Evolutionary conservation across 176 grass and related monocot genomes (phyloP), one percentile per base, ranked within the genome.

Genomic region (Rhynchospora pubera): DNA sequence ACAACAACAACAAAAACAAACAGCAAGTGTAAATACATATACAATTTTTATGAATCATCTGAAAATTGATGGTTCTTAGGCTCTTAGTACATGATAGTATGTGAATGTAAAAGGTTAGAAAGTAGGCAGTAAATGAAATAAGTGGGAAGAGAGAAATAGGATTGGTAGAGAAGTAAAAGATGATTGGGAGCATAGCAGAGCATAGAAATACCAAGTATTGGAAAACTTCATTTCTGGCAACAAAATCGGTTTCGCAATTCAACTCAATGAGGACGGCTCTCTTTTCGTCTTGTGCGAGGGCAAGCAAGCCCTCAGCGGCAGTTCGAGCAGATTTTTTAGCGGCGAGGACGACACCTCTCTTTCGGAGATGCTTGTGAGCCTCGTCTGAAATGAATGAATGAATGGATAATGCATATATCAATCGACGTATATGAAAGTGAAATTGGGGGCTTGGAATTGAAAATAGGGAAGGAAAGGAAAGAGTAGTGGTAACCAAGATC

Each of bases 181-280:
- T 28, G 26, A 28, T 28, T 28, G 26, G 26, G 2, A 2, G 34
- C 89, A 32, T 83, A 28, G 26, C 26, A 28, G 0, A 28, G 26
- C 26, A 28, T 28, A 28, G 26, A 28, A 28, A 28, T 28, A 97
- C 94, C 84, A 97, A 80, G 83, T 88, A 87, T 71, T 97, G 92
- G 77, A 97, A 97, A 77, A 94, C 86, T 19, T 94, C 90, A 83
- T 94, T 97, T 77, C 94, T 97, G 79, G 94, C 94, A 14, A 97
- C 92, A 79, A 97, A 97, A 81, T 97, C 95, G 13, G 95, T 97
- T 84, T 97, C 92, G 9, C 92, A 94, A 83, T 97, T 97, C 51
- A 97, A 87, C 86, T 97, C 95, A 61, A 97, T 73, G 50, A 93
- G 87, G 86, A 79, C 92, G n/a, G 92, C 90, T 51, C 82, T 87